phyloP scores from a whole-genome alignment of 805 yeast species.

The Teunomyces tritomae region DNA sequence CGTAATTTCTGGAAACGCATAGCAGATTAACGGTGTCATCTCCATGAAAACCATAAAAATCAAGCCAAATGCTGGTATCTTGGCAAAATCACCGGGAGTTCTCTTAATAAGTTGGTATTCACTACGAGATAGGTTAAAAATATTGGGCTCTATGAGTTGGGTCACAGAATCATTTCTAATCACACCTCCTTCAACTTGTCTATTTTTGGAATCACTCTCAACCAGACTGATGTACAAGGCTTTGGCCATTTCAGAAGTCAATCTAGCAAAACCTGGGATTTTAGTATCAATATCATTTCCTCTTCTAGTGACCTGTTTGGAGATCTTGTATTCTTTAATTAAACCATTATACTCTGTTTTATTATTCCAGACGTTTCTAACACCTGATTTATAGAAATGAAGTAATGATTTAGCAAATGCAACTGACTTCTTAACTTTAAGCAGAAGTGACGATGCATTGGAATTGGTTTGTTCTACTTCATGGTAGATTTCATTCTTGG shows the following conservation, averaged over 20 bases:
- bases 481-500: constrained; percentile 25
- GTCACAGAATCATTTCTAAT: constrained; percentile 12
- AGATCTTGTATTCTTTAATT: constrained; percentile 17
- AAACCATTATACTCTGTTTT: constrained; percentile 16
- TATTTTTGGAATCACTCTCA: constrained; percentile 27
- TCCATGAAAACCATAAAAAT: constrained; percentile 52
- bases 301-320: constrained; percentile 16
- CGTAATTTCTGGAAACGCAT: constrained; percentile 51
- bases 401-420: constrained; percentile 46
- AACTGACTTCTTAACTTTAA: constrained; percentile 37
- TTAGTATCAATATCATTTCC: constrained; percentile 25
- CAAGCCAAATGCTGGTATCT: constrained; percentile 52
- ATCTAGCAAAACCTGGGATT: constrained; percentile 33
- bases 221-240: constrained; percentile 34
- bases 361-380: constrained; percentile 53
- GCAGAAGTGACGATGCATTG: constrained; percentile 10
- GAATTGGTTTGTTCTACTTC: constrained; percentile 21
- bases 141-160: constrained; percentile 8
- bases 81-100: constrained; percentile 47
- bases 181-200: constrained; percentile 14
- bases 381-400: constrained; percentile 57
- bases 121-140: constrained; percentile 44
- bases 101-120: constrained; percentile 52
- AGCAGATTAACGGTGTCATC: constrained; percentile 51
- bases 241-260: constrained; percentile 36